These are phyloP conservation scores for Phytophthora tentaculata DNA, from an alignment of 352 stramenopile genomes.

Conservation along the genomic window DNA sequence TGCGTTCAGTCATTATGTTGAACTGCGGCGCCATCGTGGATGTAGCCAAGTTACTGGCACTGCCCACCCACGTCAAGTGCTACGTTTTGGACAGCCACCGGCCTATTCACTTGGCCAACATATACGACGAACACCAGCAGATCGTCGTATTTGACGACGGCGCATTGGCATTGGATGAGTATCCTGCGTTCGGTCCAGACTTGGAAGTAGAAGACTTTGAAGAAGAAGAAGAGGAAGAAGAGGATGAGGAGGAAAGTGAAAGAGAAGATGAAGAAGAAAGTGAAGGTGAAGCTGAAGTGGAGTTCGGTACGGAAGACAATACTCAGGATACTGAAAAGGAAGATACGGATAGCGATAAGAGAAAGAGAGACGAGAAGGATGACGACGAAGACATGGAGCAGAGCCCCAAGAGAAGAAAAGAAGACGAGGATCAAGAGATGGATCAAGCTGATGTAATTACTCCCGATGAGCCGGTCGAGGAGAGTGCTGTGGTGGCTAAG, in stretches of 20 bases:
- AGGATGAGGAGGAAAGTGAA: constrained; percentile 55
- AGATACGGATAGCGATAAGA: constrained; percentile 35
- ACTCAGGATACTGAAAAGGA: constrained; percentile 40
- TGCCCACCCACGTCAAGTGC: constrained; percentile 71
- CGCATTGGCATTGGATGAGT: constrained; percentile 70
- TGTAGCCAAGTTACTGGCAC: constrained; percentile 83
- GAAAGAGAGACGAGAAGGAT: constrained; percentile 35
- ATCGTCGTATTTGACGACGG: constrained; percentile 87
- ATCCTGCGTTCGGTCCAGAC: constrained; percentile 86
- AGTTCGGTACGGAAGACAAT: constrained; percentile 47
- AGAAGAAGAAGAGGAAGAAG: constrained; percentile 66
- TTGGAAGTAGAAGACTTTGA: constrained; percentile 78
- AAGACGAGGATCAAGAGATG: constrained; percentile 38
- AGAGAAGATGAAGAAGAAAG: constrained; percentile 38
- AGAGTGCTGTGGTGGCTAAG: constrained; percentile 51
- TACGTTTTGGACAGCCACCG: constrained; percentile 97
- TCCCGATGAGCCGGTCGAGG: constrained; percentile 21
- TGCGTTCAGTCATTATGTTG: constrained; percentile 93
- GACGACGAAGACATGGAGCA: constrained; percentile 34
- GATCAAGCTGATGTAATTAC: constrained; percentile 7
- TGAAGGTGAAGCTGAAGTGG: constrained; percentile 56
- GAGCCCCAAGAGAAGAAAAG: constrained; percentile 35
- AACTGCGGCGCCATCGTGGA: constrained; percentile 96
- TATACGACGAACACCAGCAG: constrained; percentile 89
- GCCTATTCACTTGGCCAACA: constrained; percentile 96